Base-by-base conservation (phyloP, 108 stramenopile genomes). In the Pelagomonas calceolata region DNA sequence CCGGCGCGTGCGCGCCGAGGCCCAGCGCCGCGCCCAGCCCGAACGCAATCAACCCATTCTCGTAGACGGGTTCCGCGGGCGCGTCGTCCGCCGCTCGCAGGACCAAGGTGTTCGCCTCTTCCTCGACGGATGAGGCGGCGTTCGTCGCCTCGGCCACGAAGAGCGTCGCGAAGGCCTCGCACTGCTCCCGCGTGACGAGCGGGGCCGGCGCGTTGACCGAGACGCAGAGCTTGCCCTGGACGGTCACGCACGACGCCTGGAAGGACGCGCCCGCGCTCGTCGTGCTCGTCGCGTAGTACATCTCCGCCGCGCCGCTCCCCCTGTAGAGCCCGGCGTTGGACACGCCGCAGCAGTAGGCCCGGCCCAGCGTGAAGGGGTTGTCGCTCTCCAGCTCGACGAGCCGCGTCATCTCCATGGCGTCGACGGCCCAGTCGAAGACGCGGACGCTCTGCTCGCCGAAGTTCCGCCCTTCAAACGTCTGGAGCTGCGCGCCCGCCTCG, bases 301-400 rank as follows among this genome's bases (percentile, higher is more conserved):
- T 80, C 72, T 90, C 86, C n/a, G 84, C 21, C 51, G 29, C 51
- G 51, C 21, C 51, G 51, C 7, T 3, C 21, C 51, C 51, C 0
- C 51, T 26, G 21, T 60, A 92, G 21, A 90, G 88, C 32, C 92
- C 92, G 34, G 83, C 87, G 72, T 92, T 92, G 29, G 89, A 79
- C 33, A 92, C 74, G 29, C 92, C 90, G 32, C 88, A 89, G 77
- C 86, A 87, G 71, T 92, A 92, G 14, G 90, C 92, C 34, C 92
- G 81, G 9, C 92, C 92, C 72, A 85, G 80, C n/a, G 79, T 85
- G 73, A 83, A 84, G 70, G 89, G 88, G 39, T 86, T 88, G 69
- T 84, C 82, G 15, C 88, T 76, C 12, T 90, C 87, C 72, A 92
- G 79, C 70, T 92, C 84, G 4, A 92, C 88, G 17, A 92, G 76